A percentile compares a stretch with the other conserved stretches of the same genome.
Evolutionary conservation across 257 asterid species (phyloP).

Genomic region (Thymus mandschuricus): DNA sequence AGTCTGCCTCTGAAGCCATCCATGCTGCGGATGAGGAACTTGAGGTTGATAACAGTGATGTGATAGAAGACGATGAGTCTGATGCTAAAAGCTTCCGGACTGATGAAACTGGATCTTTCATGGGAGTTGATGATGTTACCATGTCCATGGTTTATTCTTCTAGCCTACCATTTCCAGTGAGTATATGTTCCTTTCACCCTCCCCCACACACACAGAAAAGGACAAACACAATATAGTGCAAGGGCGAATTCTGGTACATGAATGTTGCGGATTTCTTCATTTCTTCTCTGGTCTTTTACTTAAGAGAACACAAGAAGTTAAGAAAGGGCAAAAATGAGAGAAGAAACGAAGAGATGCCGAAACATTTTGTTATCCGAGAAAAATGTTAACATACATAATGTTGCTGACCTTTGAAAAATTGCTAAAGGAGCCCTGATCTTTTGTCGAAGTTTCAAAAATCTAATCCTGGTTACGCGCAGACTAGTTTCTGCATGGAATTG

Average conservation of each 20-base stretch:
- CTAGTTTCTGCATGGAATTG: slow-evolving; percentile 87
- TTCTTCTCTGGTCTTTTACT: too few relatives aligned
- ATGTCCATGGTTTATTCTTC: slow-evolving; percentile 78
- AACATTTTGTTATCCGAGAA: too few relatives aligned
- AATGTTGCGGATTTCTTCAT: too few relatives aligned
- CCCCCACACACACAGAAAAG: background rate
- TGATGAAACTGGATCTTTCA: slow-evolving; percentile 67
- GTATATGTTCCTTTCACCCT: slow-evolving; percentile 33
- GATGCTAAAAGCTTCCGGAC: slow-evolving; percentile 59
- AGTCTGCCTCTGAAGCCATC: slow-evolving; percentile 49
- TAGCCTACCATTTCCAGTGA: slow-evolving; percentile 78
- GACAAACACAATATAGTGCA: too few relatives aligned
- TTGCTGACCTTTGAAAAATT: too few relatives aligned
- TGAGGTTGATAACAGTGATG: slow-evolving; percentile 40
- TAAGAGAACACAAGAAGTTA: too few relatives aligned
- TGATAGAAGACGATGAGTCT: slow-evolving; percentile 67
- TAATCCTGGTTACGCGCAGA: slow-evolving; percentile 38
- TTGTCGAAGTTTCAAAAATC: background rate
- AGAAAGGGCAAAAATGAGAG: too few relatives aligned
- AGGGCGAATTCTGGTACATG: too few relatives aligned
- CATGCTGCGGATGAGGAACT: slow-evolving; percentile 62
- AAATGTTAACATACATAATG: too few relatives aligned
- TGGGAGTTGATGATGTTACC: slow-evolving; percentile 69
- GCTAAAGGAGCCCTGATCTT: too few relatives aligned
- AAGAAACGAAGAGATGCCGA: too few relatives aligned